Conservation (phyloP, 371 early-diverging fungal genomes). For the Rhizopus sp. region DNA sequence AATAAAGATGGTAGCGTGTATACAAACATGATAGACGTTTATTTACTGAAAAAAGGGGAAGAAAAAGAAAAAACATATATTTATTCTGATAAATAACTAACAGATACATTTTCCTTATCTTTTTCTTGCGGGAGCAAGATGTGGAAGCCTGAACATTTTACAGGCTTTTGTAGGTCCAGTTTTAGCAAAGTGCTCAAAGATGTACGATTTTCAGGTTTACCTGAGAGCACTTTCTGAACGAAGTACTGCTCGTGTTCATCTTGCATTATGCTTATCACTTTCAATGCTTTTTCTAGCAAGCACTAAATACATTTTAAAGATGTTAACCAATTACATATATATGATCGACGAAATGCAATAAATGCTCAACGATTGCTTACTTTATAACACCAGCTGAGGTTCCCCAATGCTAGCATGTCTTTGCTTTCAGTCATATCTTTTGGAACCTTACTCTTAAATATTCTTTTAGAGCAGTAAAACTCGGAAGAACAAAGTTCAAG, state of each 20-base stretch:
- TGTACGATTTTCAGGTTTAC: background rate
- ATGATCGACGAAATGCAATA: no score
- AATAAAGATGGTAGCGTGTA: no score
- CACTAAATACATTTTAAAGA: background rate
- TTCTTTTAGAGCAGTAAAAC: background rate
- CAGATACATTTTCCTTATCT: no score
- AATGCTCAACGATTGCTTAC: no score
- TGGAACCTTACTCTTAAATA: slow-evolving; percentile 1
- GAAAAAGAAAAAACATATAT: no score
- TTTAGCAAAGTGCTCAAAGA: background rate
- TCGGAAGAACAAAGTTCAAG: background rate
- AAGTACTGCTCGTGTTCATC: background rate
- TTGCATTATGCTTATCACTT: background rate
- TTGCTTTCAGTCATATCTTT: slow-evolving; percentile 7
- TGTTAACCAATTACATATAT: background rate
- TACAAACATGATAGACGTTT: no score
- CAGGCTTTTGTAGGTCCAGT: slow-evolving; percentile 2
- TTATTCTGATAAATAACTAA: no score
- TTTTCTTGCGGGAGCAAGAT: slow-evolving; percentile 6
- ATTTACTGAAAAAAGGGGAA: no score
- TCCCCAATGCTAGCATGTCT: slow-evolving; percentile 7
- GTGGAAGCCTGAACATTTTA: background rate
- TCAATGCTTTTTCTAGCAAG: background rate
- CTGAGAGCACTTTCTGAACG: background rate
- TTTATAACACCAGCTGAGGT: slow-evolving; percentile 2